Evolutionary conservation across 108 stramenopile species (phyloP), one percentile per base, ranked within the genome.

Genomic region (Mayamaea pseudoterrestris): DNA sequence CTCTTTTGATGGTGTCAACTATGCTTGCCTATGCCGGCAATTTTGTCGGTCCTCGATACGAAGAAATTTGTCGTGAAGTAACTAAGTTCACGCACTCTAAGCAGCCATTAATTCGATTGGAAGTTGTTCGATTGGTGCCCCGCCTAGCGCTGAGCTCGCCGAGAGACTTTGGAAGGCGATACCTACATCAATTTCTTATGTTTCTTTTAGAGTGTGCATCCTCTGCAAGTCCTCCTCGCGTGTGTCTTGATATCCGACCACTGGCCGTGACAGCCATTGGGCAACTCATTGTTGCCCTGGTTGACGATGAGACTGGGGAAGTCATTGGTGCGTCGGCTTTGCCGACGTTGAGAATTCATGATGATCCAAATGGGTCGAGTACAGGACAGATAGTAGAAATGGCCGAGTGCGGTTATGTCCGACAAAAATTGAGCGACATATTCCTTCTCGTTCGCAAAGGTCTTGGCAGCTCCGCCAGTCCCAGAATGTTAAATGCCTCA

Each of bases 31-130:
- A 83, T 46, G 68, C 93, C 8, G 66, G 81, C 8, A 76, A 80
- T n/a, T 98, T 98, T 63, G 90, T 98, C 69, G 37, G 89, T 32
- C 95, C 96, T 0, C 80, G 96, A 0, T 95, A 82, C 65, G 80
- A 83, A 43, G 95, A 96, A 58, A 68, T 80, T 1, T 94, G 96
- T 45, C 50, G 45, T 4, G 81, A 76, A 12, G 82, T 95, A 9
- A 52, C 97, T 47, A 66, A 53, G 12, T 82, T 94, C 44, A 69
- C 66, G 17, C 48, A 74, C 16, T 74, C 83, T 58, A 66, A 63
- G 27, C 69, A 78, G 46, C 57, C 61, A 5, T 34, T 93, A 26
- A 82, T 99, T 5, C 69, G 88, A 28, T 44, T 80, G 26, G 83
- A 94, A 49, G 90, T 97, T 5, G 73, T 81, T 14, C 60, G 73